Evolutionary conservation across 768 basidiomycete genomes (phyloP).

Genomic region (Omphalotus guepiniiformis): DNA sequence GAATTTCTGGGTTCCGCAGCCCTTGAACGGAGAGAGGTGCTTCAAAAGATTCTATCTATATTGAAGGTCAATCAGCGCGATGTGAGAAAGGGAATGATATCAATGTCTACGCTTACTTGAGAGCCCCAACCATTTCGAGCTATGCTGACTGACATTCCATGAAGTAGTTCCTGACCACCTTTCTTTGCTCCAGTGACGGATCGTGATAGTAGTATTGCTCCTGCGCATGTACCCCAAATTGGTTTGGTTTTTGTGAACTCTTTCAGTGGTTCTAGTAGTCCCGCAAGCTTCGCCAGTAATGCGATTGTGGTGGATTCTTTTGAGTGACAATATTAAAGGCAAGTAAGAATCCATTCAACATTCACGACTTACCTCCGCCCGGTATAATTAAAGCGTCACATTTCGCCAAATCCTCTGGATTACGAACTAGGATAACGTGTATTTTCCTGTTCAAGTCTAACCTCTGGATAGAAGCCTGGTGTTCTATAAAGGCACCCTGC

Average conservation of each 20-base stretch:
- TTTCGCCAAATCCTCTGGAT: constrained; percentile 61
- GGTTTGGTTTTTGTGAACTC: constrained; percentile 69
- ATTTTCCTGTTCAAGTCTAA: constrained; percentile 43
- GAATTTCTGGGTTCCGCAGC: constrained; percentile 50
- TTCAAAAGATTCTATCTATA: constrained; percentile 90
- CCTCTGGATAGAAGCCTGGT: constrained; percentile 65
- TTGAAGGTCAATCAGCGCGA: not conserved
- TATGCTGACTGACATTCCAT: constrained; percentile 75
- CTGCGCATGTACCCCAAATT: constrained; percentile 95
- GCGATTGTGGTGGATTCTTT: constrained; percentile 92
- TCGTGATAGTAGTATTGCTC: constrained; percentile 83
- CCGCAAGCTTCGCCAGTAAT: constrained; percentile 64
- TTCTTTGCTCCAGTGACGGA: constrained; percentile 73
- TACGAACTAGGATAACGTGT: constrained; percentile 59
- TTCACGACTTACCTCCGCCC: constrained; percentile 63
- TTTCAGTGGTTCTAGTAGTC: constrained; percentile 75
- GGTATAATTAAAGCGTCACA: constrained; percentile 92
- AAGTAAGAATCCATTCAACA: not conserved
- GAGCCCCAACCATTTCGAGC: constrained; percentile 93
- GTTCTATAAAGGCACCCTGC: constrained; percentile 92
- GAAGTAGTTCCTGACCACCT: constrained; percentile 83
- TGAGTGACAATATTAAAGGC: constrained; percentile 2
- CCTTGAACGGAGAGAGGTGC: constrained; percentile 62
- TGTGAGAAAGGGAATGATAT: not conserved
- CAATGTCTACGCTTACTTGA: constrained; percentile 49